Evolutionary conservation across 2,329 filamentous ascomycete species (phyloP).

Genomic region (Juglanconis oblonga): DNA sequence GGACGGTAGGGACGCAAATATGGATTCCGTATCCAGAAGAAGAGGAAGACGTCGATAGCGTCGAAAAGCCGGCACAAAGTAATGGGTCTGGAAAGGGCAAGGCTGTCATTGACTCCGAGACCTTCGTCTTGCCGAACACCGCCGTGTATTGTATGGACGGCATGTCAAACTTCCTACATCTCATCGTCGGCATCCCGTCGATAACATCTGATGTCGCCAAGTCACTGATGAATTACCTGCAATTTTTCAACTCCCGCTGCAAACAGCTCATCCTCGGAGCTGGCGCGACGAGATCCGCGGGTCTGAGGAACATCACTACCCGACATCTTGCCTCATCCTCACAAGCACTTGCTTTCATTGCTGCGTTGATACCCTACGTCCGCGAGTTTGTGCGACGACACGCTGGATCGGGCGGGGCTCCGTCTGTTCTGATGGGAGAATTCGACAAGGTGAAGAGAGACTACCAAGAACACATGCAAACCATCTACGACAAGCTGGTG

Average conservation of each 20-base stretch:
- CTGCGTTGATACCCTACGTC: slow-evolving; percentile 82
- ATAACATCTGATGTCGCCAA: slow-evolving; percentile 81
- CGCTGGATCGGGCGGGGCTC: slow-evolving; percentile 48
- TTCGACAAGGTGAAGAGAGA: slow-evolving; percentile 85
- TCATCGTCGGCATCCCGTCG: slow-evolving; percentile 81
- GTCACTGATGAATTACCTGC: slow-evolving; percentile 79
- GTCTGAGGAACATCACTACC: slow-evolving; percentile 93
- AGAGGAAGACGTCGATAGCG: slow-evolving; percentile 31
- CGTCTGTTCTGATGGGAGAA: slow-evolving; percentile 67
- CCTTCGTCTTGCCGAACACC: slow-evolving; percentile 81
- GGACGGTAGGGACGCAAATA: slow-evolving; percentile 60
- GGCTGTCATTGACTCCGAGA: slow-evolving; percentile 80
- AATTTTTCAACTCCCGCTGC: slow-evolving; percentile 91
- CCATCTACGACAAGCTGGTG: slow-evolving; percentile 87
- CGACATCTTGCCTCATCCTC: slow-evolving; percentile 91
- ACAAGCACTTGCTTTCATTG: slow-evolving; percentile 83
- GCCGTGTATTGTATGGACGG: slow-evolving; percentile 78
- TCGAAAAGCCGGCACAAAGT: slow-evolving; percentile 34
- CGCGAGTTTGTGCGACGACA: slow-evolving; percentile 88
- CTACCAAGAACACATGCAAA: slow-evolving; percentile 85
- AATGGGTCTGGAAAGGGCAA: slow-evolving; percentile 60
- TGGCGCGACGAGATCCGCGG: slow-evolving; percentile 83
- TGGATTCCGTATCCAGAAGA: slow-evolving; percentile 49
- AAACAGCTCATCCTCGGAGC: slow-evolving; percentile 96
- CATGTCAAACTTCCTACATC: slow-evolving; percentile 77